Evolutionary conservation across 2,329 filamentous ascomycete genomes (phyloP), one percentile per base, ranked within the genome.

Genomic region (Pseudogymnoascus verrucosus): DNA sequence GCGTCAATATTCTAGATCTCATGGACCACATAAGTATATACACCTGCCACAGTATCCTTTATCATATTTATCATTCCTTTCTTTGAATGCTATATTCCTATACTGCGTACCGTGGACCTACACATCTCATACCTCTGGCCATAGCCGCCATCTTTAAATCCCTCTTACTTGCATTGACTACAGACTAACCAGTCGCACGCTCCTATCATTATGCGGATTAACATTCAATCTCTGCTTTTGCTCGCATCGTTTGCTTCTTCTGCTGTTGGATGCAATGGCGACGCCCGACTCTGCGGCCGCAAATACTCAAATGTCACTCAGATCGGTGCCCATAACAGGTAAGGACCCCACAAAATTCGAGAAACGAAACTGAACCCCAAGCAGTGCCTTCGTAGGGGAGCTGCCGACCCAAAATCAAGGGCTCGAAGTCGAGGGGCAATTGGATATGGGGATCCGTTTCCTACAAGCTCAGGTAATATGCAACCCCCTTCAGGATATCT

Each of bases 291-390:
- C 42, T 95, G 91, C 79, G 78, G 77, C 66, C 84, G 84, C 67
- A 77, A 83, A 16, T 95, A 95, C 78, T 87, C 85, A 76, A 85
- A 89, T 68, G 83, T 95, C 69, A 93, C 90, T 2, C 83, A 93
- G 74, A 84, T 93, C 71, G 88, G 86, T 23, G 79, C 87, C 5
- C 88, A 90, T 75, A 82, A 90, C 75, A 83, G 82, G 51, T 57
- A 34, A 34, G 12, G 81, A 85, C 39, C 89, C 69, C 81, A 87
- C 42, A 84, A 87, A 57, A 67, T 39, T 60, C 59, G 14, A 62
- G 42, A 68, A 77, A 61, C 69, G 79, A 1, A 74, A 78, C 64
- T 75, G 87, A 65, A 34, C 61, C n/a, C 23, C 5, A n/a, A 21
- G 10, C 10, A 57, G 51, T n/a, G 69, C 72, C 1, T 74, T 74